A percentile compares a stretch with the other conserved stretches of the same genome.
phyloP scores from a whole-genome alignment of 2,329 filamentous ascomycete species.

The Aspergillus persii region DNA sequence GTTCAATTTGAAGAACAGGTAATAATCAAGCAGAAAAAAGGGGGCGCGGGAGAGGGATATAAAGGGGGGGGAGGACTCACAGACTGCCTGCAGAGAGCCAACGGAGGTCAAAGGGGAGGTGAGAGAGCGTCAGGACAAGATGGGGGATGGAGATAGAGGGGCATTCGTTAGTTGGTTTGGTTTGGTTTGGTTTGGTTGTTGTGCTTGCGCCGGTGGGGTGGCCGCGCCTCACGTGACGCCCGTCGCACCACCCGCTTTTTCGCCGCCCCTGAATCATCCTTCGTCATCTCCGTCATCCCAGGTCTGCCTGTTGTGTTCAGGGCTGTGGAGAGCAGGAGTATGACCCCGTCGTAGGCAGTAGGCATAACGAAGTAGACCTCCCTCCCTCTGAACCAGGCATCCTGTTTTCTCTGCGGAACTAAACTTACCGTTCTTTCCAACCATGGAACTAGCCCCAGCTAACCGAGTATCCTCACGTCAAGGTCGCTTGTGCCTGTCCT shows the following conservation, averaged over 20 bases:
- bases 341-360: background rate
- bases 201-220: conserved; percentile 30
- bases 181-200: conserved; percentile 22
- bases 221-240: conserved; percentile 18
- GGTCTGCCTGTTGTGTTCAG: background rate
- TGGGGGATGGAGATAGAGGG: conserved; percentile 30
- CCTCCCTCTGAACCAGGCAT: background rate
- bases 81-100: background rate
- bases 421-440: conserved; percentile 6
- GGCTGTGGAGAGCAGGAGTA: background rate
- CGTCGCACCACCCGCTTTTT: conserved; percentile 19
- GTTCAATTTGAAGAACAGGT: background rate
- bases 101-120: conserved; percentile 6
- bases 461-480: conserved; percentile 10
- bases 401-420: conserved; percentile 1
- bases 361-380: background rate
- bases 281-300: background rate
- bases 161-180: conserved; percentile 16
- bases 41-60: background rate
- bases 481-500: background rate
- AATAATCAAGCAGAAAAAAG: conserved; percentile 8
- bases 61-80: conserved; percentile 9
- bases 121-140: conserved; percentile 12
- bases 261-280: conserved; percentile 5
- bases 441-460: conserved; percentile 10